A percentile compares a stretch with the other conserved stretches of the same genome.
phyloP scores from a whole-genome alignment of 257 asterid genomes.

The Cynanchum wilfordii region DNA sequence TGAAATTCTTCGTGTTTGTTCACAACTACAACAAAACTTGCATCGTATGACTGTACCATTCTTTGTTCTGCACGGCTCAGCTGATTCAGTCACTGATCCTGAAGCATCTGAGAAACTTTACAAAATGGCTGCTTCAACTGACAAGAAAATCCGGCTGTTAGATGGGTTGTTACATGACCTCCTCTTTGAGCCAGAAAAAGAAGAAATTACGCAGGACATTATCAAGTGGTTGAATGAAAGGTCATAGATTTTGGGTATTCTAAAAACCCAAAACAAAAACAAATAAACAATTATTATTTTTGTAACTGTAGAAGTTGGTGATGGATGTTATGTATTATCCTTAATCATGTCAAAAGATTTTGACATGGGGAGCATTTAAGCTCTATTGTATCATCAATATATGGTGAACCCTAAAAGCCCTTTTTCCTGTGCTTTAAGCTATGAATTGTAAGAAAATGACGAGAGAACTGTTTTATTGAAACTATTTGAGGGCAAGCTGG shows the following conservation, averaged over 20 bases:
- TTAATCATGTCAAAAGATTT: too few species aligned
- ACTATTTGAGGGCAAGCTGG: too few species aligned
- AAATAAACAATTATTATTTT: not conserved
- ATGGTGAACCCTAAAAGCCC: too few species aligned
- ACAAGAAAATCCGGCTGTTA: conserved; percentile 62
- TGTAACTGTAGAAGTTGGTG: not conserved
- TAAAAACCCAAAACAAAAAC: not conserved
- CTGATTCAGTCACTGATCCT: conserved; percentile 80
- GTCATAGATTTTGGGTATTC: conserved; percentile 18
- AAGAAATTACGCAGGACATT: conserved; percentile 49
- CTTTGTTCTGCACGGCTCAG: conserved; percentile 78
- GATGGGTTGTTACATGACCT: conserved; percentile 81
- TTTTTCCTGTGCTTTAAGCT: too few species aligned
- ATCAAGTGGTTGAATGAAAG: conserved; percentile 65
- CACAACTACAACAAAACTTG: conserved; percentile 64
- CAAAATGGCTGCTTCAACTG: conserved; percentile 64
- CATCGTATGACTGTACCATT: conserved; percentile 53
- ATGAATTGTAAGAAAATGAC: too few species aligned
- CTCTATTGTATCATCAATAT: too few species aligned
- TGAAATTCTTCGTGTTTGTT: conserved; percentile 58
- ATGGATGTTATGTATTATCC: not conserved
- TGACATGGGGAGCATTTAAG: too few species aligned
- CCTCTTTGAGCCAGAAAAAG: conserved; percentile 78
- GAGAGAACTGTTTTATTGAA: too few species aligned
- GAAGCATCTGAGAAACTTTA: conserved; percentile 65